Evolutionary conservation across 2,329 filamentous ascomycete species (phyloP).

Genomic region (Fusarium succisae): DNA sequence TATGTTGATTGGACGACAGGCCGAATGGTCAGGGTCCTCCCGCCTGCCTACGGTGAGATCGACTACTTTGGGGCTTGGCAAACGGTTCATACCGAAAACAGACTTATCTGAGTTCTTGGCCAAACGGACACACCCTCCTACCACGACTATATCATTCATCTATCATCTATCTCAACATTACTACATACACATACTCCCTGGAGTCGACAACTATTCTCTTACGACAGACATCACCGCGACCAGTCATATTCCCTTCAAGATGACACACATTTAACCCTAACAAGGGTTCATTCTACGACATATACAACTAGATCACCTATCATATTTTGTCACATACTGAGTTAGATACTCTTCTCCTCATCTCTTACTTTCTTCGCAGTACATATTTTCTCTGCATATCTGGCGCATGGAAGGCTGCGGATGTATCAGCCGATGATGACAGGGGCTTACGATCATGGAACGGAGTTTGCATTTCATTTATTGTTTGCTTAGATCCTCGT

Average conservation of each 20-base stretch:
- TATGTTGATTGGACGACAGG: constrained; percentile 68
- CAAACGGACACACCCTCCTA: constrained; percentile 2
- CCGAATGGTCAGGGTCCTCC: constrained; percentile 62
- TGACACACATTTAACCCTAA: not conserved
- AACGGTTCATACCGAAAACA: constrained; percentile 60
- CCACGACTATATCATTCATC: not conserved
- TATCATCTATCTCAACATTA: not conserved
- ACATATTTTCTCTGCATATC: constrained; percentile 38
- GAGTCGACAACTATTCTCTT: not conserved
- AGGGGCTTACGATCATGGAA: constrained; percentile 37
- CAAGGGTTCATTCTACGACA: not conserved
- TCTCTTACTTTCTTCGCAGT: constrained; percentile 26
- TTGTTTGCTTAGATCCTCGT: constrained; percentile 10
- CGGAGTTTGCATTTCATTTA: constrained; percentile 37
- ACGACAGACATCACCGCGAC: not conserved
- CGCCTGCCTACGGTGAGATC: constrained; percentile 63
- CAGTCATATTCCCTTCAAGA: constrained; percentile 12
- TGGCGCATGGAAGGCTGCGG: constrained; percentile 40
- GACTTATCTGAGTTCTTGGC: constrained; percentile 49
- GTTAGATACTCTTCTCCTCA: not conserved
- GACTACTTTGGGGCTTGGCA: constrained; percentile 62
- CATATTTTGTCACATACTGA: constrained; percentile 1
- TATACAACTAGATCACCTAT: constrained; percentile 19
- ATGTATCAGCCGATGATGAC: constrained; percentile 37
- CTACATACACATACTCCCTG: not conserved